Evolutionary conservation across 345 rosid species (phyloP).

Genomic region (Fremontodendron californicum): DNA sequence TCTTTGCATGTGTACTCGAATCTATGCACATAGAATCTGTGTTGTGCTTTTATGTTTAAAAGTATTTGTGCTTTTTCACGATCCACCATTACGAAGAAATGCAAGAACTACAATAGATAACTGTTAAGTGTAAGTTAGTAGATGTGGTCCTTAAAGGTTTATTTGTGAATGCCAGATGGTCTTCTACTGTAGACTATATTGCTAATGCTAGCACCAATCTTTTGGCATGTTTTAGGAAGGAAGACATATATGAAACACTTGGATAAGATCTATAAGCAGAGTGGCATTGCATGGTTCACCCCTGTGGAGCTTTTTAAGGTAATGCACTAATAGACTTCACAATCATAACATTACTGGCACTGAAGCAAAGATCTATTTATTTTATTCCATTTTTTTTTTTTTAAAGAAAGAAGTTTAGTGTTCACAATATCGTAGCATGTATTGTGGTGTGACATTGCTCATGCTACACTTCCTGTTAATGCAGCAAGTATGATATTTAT

Average conservation of each 20-base stretch:
- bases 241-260: conserved; percentile 72
- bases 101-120: neutral
- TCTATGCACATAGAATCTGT: neutral
- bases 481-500: neutral
- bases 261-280: conserved; percentile 83
- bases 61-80: neutral
- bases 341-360: neutral
- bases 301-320: conserved; percentile 99
- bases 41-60: neutral
- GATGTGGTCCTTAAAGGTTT: neutral
- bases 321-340: neutral
- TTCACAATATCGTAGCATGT: neutral
- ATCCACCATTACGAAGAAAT: neutral
- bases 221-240: conserved; percentile 50
- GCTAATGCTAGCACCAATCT: neutral
- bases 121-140: neutral
- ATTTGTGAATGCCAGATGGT: neutral
- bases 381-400: neutral
- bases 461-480: neutral
- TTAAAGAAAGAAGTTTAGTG: neutral
- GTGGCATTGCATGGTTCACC: conserved; percentile 96
- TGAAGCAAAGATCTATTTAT: neutral
- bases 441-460: neutral
- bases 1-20: neutral
- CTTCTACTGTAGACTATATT: neutral